These are phyloP conservation scores for Apiospora kogelbergensis DNA, from an alignment of 2,329 filamentous ascomycete species.

Conservation along the genomic window DNA sequence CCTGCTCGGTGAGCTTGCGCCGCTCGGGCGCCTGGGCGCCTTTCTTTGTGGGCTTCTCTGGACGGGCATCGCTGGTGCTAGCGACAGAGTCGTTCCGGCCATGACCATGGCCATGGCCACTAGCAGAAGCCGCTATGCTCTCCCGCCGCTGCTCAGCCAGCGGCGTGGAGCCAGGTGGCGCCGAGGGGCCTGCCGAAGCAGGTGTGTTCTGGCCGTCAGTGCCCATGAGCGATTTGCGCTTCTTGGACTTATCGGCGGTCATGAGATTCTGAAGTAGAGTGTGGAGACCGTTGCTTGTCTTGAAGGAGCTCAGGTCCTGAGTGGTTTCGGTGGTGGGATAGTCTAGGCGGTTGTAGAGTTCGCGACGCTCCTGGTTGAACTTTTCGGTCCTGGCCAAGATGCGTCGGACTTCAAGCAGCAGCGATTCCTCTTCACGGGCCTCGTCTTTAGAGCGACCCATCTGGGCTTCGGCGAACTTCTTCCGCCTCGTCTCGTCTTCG, in stretches of 20 bases:
- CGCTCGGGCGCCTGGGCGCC: slow-evolving; percentile 46
- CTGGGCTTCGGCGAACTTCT: slow-evolving; percentile 79
- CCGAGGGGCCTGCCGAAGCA: slow-evolving; percentile 32
- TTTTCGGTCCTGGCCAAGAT: slow-evolving; percentile 85
- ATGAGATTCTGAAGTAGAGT: slow-evolving; percentile 81
- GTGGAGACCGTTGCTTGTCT: slow-evolving; percentile 76
- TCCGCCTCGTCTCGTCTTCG: slow-evolving; percentile 74
- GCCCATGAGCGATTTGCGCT: slow-evolving; percentile 69
- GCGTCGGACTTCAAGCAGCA: slow-evolving; percentile 87
- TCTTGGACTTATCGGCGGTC: slow-evolving; percentile 83
- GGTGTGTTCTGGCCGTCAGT: slow-evolving; percentile 53
- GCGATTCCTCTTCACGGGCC: slow-evolving; percentile 85
- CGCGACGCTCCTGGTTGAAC: slow-evolving; percentile 83
- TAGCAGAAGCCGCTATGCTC: slow-evolving; percentile 49
- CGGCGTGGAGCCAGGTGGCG: slow-evolving; percentile 34
- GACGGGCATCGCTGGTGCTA: slow-evolving; percentile 36
- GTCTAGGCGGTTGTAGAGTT: slow-evolving; percentile 84
- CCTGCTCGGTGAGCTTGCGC: slow-evolving; percentile 70
- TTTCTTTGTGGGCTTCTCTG: slow-evolving; percentile 49
- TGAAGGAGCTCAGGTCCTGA: slow-evolving; percentile 73
- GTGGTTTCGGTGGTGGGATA: slow-evolving; percentile 62
- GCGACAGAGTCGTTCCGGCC: slow-evolving; percentile 46
- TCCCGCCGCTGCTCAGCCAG: slow-evolving; percentile 48
- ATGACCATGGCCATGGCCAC: slow-evolving; percentile 22
- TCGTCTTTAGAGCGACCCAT: slow-evolving; percentile 82